These are phyloP conservation scores for Suillus subaureus DNA, from an alignment of 768 basidiomycete species.

Conservation along the genomic window DNA sequence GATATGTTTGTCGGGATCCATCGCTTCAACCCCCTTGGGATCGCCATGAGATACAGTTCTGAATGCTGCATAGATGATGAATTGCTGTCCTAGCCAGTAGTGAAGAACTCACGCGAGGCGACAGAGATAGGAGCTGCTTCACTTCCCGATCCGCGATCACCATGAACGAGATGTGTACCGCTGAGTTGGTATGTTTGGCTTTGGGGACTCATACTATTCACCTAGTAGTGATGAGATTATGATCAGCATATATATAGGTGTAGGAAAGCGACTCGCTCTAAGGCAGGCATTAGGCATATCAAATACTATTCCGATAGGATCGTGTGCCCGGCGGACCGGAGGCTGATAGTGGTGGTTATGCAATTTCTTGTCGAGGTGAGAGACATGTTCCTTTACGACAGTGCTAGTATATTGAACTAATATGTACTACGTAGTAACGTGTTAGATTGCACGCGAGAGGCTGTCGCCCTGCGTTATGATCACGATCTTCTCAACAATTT, in stretches of 20 bases:
- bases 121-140: constrained; percentile 77
- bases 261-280: not conserved
- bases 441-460: too few relatives aligned
- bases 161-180: constrained; percentile 50
- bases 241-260: not conserved
- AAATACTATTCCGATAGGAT: not conserved
- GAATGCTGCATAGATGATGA: constrained; percentile 50
- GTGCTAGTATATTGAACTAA: too few relatives aligned
- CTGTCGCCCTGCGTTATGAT: too few relatives aligned
- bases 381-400: too few relatives aligned
- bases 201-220: constrained; percentile 27
- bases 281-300: not conserved
- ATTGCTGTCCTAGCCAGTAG: constrained; percentile 1
- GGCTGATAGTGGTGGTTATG: too few relatives aligned
- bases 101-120: constrained; percentile 56
- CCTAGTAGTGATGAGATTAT: not conserved
- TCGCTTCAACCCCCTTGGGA: constrained; percentile 33
- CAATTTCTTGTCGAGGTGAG: too few relatives aligned
- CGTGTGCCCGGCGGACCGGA: constrained; percentile 1
- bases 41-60: constrained; percentile 38
- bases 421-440: too few relatives aligned
- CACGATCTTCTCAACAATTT: too few relatives aligned
- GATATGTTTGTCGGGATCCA: constrained; percentile 59
- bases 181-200: constrained; percentile 28
- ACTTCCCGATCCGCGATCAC: constrained; percentile 39